A percentile compares a stretch with the other conserved stretches of the same genome.
These are phyloP conservation scores for Microbotryum violaceum DNA, from an alignment of 1,284 basidiomycete genomes.

Conservation along the genomic window DNA sequence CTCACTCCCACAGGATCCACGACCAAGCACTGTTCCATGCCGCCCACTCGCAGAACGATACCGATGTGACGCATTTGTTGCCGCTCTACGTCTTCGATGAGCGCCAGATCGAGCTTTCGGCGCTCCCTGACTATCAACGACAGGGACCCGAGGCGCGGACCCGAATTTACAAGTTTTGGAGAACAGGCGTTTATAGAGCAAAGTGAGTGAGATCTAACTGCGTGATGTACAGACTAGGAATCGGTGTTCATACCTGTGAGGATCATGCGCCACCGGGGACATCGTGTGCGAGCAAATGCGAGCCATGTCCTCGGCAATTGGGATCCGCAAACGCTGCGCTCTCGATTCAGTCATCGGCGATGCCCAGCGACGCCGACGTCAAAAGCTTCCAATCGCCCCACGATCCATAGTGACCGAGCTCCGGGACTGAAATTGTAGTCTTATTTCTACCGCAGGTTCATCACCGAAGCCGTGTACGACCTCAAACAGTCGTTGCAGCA, in stretches of 20 bases:
- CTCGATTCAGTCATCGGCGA: too few species aligned
- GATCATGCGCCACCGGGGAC: too few species aligned
- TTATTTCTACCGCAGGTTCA: conserved; percentile 39
- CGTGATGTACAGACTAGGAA: too few species aligned
- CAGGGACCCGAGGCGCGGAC: conserved; percentile 40
- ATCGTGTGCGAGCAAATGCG: too few species aligned
- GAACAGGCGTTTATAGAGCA: conserved; percentile 44
- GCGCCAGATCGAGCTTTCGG: conserved; percentile 47
- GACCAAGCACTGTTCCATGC: conserved; percentile 48
- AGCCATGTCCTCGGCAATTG: too few species aligned
- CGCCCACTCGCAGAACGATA: conserved; percentile 35
- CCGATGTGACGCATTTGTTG: conserved; percentile 45
- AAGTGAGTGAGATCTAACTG: conserved; percentile 26
- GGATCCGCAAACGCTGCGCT: too few species aligned
- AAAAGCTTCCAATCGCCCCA: too few species aligned
- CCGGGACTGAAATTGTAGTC: too few species aligned
- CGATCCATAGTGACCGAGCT: too few species aligned
- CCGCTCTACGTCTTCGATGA: conserved; percentile 52
- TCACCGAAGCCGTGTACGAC: conserved; percentile 48
- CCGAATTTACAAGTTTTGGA: conserved; percentile 47
- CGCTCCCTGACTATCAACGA: conserved; percentile 43
- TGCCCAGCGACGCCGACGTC: too few species aligned
- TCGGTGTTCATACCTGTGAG: too few species aligned
- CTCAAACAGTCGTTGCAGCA: conserved; percentile 43
- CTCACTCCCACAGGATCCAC: conserved; percentile 36